Conservation (phyloP, 2,329 filamentous ascomycete species). For the Myriosclerotinia duriaeana region DNA sequence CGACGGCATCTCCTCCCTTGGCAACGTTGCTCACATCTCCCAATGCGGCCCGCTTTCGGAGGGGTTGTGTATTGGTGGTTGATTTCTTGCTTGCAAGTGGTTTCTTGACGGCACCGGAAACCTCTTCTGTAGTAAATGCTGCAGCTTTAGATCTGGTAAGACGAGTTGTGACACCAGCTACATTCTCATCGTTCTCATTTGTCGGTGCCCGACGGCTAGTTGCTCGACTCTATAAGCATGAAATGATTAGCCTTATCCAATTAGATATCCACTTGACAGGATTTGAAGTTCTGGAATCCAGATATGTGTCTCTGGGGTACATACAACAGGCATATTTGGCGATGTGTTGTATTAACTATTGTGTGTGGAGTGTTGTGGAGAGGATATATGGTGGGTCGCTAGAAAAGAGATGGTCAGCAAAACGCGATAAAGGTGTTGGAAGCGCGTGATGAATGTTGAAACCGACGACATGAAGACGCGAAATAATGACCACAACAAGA, state of each 20-base stretch:
- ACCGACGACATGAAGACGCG: conserved; percentile 32
- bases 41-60: conserved; percentile 77
- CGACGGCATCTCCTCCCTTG: conserved; percentile 65
- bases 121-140: conserved; percentile 61
- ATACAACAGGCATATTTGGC: conserved; percentile 55
- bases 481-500: conserved; percentile 15
- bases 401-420: conserved; percentile 31
- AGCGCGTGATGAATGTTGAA: conserved; percentile 31
- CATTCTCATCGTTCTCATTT: conserved; percentile 96
- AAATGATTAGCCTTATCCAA: conserved; percentile 42
- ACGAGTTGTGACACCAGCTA: conserved; percentile 64
- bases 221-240: conserved; percentile 56
- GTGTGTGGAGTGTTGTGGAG: conserved; percentile 29
- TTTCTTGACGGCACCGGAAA: conserved; percentile 54
- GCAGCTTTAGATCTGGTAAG: conserved; percentile 91
- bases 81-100: conserved; percentile 71
- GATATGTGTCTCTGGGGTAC: conserved; percentile 39
- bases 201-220: conserved; percentile 72
- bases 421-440: conserved; percentile 34
- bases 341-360: conserved; percentile 41
- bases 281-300: background rate
- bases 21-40: conserved; percentile 95
- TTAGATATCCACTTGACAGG: conserved; percentile 11
- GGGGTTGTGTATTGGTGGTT: conserved; percentile 50
- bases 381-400: conserved; percentile 27